Base-by-base conservation (phyloP, 352 stramenopile genomes). In the Nothophytophthora sp. region DNA sequence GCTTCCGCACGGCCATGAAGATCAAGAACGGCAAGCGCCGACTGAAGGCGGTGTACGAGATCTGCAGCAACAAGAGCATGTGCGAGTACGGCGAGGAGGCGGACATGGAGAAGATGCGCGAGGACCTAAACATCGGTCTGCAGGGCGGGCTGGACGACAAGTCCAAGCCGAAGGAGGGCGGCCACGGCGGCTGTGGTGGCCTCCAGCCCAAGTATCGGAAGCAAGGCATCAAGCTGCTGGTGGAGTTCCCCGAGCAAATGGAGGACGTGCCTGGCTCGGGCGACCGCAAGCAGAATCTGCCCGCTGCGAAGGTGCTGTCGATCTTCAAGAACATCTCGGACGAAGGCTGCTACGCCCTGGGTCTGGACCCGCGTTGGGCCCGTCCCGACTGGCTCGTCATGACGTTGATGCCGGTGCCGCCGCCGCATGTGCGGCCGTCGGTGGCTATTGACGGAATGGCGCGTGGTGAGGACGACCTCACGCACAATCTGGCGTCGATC, bases 381-480 rank as follows among this genome's bases (percentile, higher is more conserved):
- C 89, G 97, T 22, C 97, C 98, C 0, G 97, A 99, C 53, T 99
- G 97, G 97, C 87, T 99, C 53, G 72, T 99, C n/a, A 90, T 99
- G 50, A 98, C 96, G 47, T 88, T 99, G 15, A 92, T 99, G 70
- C 97, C 98, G 0, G 96, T 99, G 23, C 96, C 97, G 15, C 98
- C 98, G 18, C 90, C 98, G 24, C 97, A 99, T 59, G 97, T 99
- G 22, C 95, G 98, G 19, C 98, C 98, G 33, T 98, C 87, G 18
- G 96, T 99, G 8, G 90, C 89, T 29, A 89, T 98, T 47, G 96
- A 98, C 18, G 95, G 93, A 33, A 94, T 95, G 67, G 79, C 87
- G 24, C 88, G 89, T 30, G 97, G 91, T 50, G 96, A 99, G 60
- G 97, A 99, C 64, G 97, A 99, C 64, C 76, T 99, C 28, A 99